Conservation (phyloP, 495 filamentous ascomycete genomes). For the Podospora didyma region DNA sequence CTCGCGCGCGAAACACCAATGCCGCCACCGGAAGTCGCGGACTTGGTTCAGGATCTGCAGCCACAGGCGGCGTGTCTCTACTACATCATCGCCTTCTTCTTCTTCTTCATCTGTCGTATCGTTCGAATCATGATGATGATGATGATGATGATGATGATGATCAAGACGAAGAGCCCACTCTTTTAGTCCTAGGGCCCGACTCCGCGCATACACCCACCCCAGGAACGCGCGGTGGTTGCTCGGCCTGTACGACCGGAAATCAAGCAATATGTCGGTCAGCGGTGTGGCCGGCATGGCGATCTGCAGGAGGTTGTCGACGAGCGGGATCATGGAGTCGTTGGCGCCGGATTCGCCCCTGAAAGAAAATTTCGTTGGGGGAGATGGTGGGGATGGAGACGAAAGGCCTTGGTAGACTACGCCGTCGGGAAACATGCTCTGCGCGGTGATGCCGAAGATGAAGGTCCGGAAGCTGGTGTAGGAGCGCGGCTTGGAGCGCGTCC, state of each 20-base stretch:
- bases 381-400: constrained; percentile 23
- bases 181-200: constrained; percentile 53
- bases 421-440: constrained; percentile 85
- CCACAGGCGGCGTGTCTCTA: constrained; percentile 54
- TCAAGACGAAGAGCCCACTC: constrained; percentile 56
- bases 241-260: constrained; percentile 82
- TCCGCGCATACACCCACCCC: constrained; percentile 57
- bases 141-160: constrained; percentile 29
- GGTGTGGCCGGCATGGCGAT: constrained; percentile 80
- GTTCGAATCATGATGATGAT: neutral
- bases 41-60: constrained; percentile 75
- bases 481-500: constrained; percentile 71
- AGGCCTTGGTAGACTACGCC: constrained; percentile 85
- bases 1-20: constrained; percentile 93
- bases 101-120: neutral
- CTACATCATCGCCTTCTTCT: constrained; percentile 8
- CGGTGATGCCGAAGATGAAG: constrained; percentile 91
- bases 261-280: constrained; percentile 75
- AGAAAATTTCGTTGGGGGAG: constrained; percentile 58
- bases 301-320: constrained; percentile 77
- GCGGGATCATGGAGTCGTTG: constrained; percentile 83
- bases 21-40: constrained; percentile 86
- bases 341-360: constrained; percentile 88
- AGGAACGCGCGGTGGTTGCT: constrained; percentile 83
- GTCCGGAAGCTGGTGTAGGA: constrained; percentile 82